Conservation (phyloP, 805 yeast genomes). For the Cyberlindnera bimundalis region DNA sequence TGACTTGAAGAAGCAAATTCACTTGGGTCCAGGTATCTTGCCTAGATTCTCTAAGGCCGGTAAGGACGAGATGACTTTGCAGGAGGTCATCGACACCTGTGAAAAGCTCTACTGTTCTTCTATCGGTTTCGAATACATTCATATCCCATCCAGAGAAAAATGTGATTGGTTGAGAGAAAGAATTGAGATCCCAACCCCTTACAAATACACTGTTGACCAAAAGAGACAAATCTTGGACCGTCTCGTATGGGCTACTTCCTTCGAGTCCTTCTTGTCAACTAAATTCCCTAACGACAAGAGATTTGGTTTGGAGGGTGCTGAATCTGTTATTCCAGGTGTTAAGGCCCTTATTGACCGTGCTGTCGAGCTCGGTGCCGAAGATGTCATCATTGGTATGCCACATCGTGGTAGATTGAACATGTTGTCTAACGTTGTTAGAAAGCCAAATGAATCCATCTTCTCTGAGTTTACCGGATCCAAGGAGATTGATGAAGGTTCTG, state of each 20-base stretch:
- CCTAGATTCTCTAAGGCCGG: conserved; percentile 79
- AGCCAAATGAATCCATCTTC: conserved; percentile 97
- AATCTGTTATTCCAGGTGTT: conserved; percentile 93
- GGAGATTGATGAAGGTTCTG: conserved; percentile 92
- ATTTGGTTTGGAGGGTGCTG: conserved; percentile 98
- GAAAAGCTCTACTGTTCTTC: conserved; percentile 83
- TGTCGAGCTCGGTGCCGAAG: conserved; percentile 91
- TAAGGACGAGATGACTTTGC: conserved; percentile 60
- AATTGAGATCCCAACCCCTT: conserved; percentile 88
- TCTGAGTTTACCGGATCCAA: conserved; percentile 92
- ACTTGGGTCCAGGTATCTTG: conserved; percentile 95
- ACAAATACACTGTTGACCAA: conserved; percentile 77
- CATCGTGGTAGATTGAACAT: conserved; percentile 99
- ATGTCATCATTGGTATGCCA: conserved; percentile 98
- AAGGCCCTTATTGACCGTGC: conserved; percentile 92
- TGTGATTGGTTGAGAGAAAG: conserved; percentile 99
- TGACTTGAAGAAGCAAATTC: conserved; percentile 78
- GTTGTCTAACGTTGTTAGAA: conserved; percentile 96
- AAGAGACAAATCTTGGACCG: conserved; percentile 96
- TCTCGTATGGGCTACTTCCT: conserved; percentile 92
- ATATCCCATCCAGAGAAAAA: conserved; percentile 90
- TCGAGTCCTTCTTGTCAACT: conserved; percentile 88
- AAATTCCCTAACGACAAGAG: conserved; percentile 98
- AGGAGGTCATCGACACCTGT: conserved; percentile 73
- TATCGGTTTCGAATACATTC: conserved; percentile 94